phyloP scores from a whole-genome alignment of 2,329 filamentous ascomycete species.

The Xylariomycetidae sp. region DNA sequence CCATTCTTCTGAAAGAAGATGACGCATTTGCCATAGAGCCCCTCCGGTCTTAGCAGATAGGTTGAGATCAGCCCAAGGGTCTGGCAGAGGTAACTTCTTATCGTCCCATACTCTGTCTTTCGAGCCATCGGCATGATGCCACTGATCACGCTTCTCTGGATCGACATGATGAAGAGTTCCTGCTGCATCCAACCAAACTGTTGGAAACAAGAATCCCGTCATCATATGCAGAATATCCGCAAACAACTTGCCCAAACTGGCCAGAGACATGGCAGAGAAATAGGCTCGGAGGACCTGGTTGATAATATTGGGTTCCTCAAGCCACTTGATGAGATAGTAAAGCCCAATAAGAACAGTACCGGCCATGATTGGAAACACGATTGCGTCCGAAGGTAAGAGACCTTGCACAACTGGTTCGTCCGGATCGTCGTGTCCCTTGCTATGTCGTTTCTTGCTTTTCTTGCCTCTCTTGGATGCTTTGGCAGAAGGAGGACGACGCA shows the following conservation, averaged over 20 bases:
- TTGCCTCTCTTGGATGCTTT: conserved; percentile 50
- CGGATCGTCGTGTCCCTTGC: conserved; percentile 48
- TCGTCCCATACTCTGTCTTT: conserved; percentile 22
- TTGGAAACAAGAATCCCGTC: conserved; percentile 68
- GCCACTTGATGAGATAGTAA: conserved; percentile 86
- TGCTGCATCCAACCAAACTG: conserved; percentile 52
- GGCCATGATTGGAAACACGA: conserved; percentile 78
- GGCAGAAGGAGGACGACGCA: conserved; percentile 79
- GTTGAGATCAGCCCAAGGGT: conserved; percentile 29
- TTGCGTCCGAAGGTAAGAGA: conserved; percentile 71
- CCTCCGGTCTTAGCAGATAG: conserved; percentile 20
- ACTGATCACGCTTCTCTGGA: conserved; percentile 34
- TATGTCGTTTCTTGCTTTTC: conserved; percentile 36
- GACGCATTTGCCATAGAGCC: conserved; percentile 47
- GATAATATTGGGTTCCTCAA: conserved; percentile 74
- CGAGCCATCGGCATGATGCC: conserved; percentile 22
- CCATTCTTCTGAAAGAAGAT: conserved; percentile 48
- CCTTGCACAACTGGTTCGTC: conserved; percentile 55
- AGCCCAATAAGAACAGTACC: conserved; percentile 67
- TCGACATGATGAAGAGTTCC: conserved; percentile 44
- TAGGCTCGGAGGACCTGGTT: conserved; percentile 82
- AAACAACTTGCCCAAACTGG: conserved; percentile 68
- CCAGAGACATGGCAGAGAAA: conserved; percentile 75
- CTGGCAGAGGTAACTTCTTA: conserved; percentile 35
- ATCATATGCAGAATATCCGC: conserved; percentile 65